Percentiles rank a stretch among this genome's conserved stretches.
phyloP scores from a whole-genome alignment of 306 rosid species.

The Canavalia gladiata region DNA sequence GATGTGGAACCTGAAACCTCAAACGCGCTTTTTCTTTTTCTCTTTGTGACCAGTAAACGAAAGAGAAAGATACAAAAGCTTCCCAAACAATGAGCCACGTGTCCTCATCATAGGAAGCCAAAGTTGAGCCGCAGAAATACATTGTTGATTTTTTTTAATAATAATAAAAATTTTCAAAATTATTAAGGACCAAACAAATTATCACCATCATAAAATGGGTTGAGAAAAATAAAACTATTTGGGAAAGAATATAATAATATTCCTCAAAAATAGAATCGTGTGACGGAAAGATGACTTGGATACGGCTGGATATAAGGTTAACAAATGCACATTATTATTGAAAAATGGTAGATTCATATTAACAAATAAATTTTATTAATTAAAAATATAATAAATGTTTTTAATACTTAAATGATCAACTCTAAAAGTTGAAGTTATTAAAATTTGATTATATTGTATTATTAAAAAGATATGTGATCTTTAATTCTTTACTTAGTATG shows the following conservation, averaged over 20 bases:
- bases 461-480: not conserved
- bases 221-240: not conserved
- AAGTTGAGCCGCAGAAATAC: constrained; percentile 38
- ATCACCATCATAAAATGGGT: not conserved
- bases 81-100: constrained; percentile 47
- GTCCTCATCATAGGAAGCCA: constrained; percentile 18
- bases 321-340: not conserved
- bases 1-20: not conserved
- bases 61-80: not conserved
- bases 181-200: constrained; percentile 39
- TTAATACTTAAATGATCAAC: too few relatives aligned
- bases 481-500: not conserved
- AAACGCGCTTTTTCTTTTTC: constrained; percentile 49
- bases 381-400: too few relatives aligned
- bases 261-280: not conserved
- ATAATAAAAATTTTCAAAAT: not conserved
- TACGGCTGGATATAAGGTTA: constrained; percentile 16
- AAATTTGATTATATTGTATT: not conserved
- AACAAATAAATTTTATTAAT: too few relatives aligned
- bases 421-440: too few relatives aligned
- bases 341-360: too few relatives aligned
- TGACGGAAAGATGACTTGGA: constrained; percentile 6
- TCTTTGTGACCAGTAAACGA: constrained; percentile 11
- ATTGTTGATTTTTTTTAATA: not conserved
- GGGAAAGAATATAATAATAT: constrained; percentile 1